Evolutionary conservation across 176 grass and related monocot genomes (phyloP).

Genomic region (Themeda triandra): DNA sequence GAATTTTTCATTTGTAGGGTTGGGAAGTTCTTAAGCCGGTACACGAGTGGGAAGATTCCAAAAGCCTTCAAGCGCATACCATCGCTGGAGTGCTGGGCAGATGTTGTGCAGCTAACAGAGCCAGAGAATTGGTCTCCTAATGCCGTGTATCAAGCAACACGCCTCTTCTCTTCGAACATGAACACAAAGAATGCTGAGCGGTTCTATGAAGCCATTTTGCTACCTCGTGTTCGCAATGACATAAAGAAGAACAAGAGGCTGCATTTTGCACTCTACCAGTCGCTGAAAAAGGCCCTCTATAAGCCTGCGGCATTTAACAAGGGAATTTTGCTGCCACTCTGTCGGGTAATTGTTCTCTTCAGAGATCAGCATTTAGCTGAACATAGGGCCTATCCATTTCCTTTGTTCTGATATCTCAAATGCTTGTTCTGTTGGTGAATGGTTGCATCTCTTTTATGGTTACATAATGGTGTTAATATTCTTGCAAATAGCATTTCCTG

Average conservation of each 20-base stretch:
- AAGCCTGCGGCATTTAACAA: slow-evolving; percentile 91
- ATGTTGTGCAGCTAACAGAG: slow-evolving; percentile 79
- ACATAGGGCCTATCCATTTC: not conserved
- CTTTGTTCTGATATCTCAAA: not conserved
- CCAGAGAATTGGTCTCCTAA: slow-evolving; percentile 92
- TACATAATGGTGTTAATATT: not conserved
- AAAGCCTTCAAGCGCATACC: slow-evolving; percentile 86
- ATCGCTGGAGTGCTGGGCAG: slow-evolving; percentile 63
- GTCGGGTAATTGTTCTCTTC: slow-evolving; percentile 56
- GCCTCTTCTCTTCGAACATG: slow-evolving; percentile 92
- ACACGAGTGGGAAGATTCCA: slow-evolving; percentile 86
- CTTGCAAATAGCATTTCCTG: not conserved
- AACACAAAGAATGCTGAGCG: slow-evolving; percentile 48
- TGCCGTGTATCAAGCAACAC: slow-evolving; percentile 87
- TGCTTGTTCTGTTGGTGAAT: not conserved
- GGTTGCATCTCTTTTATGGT: not conserved
- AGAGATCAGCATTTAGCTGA: not conserved
- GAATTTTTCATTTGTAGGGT: slow-evolving; percentile 48
- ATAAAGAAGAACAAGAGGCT: slow-evolving; percentile 82
- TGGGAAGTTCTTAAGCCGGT: slow-evolving; percentile 69
- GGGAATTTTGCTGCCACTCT: slow-evolving; percentile 85
- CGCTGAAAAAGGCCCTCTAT: slow-evolving; percentile 73
- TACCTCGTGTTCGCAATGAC: slow-evolving; percentile 78
- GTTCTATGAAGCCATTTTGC: slow-evolving; percentile 80
- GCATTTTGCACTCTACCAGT: slow-evolving; percentile 87